These are phyloP conservation scores for Dissophora ornata DNA, from an alignment of 192 early-diverging fungal species.

Conservation along the genomic window DNA sequence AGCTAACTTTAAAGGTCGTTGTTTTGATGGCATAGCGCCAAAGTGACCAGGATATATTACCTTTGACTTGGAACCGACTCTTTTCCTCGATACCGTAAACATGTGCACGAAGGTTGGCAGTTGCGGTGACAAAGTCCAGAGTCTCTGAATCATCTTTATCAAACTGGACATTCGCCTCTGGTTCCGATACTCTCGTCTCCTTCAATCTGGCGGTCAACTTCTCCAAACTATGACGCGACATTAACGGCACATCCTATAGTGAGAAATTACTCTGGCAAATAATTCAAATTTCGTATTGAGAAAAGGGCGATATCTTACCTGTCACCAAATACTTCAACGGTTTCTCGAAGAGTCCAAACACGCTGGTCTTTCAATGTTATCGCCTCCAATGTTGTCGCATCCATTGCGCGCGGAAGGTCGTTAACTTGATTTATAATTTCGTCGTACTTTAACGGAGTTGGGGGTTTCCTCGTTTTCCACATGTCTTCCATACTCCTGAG, in stretches of 20 bases:
- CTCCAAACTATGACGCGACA: constrained; percentile 68
- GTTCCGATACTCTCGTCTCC: constrained; percentile 56
- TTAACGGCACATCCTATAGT: background rate
- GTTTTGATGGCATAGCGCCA: too few species aligned
- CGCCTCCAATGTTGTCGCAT: constrained; percentile 19
- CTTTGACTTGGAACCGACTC: constrained; percentile 90
- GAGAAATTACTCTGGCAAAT: too few species aligned
- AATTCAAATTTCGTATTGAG: too few species aligned
- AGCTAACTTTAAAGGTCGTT: background rate
- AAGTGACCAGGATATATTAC: constrained; percentile 51
- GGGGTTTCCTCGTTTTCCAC: constrained; percentile 83
- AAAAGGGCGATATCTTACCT: constrained; percentile 62
- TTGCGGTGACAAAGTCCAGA: constrained; percentile 95
- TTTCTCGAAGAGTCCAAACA: constrained; percentile 77
- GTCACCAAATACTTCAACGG: constrained; percentile 74
- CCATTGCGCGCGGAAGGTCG: constrained; percentile 5
- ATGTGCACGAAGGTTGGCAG: constrained; percentile 86
- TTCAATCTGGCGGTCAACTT: constrained; percentile 63
- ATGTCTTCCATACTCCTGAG: constrained; percentile 88
- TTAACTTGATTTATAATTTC: constrained; percentile 29
- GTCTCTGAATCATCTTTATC: constrained; percentile 96
- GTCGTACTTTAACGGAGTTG: constrained; percentile 74
- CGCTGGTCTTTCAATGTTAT: constrained; percentile 71
- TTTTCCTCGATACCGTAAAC: constrained; percentile 85
- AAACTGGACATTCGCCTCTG: constrained; percentile 73